phyloP scores from a whole-genome alignment of 768 basidiomycete species.

The Boletus sp. region DNA sequence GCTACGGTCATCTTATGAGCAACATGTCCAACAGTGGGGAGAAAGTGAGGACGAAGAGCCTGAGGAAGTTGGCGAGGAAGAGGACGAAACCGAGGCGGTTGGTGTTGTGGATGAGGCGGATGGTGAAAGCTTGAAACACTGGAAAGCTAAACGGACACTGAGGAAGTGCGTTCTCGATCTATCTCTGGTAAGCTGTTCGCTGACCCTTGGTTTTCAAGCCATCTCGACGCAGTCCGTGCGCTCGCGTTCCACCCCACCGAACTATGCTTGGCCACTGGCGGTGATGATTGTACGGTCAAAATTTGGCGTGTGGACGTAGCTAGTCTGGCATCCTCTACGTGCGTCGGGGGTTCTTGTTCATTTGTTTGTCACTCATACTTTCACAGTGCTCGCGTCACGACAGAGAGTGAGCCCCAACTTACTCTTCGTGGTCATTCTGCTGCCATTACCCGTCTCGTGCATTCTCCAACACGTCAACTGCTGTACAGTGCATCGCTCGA shows the following conservation, averaged over 20 bases:
- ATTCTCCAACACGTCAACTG: slow-evolving; percentile 69
- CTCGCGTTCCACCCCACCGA: slow-evolving; percentile 87
- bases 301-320: slow-evolving; percentile 88
- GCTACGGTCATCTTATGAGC: slow-evolving; percentile 60
- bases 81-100: slow-evolving; percentile 54
- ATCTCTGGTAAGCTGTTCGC: neutral
- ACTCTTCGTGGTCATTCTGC: slow-evolving; percentile 93
- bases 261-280: slow-evolving; percentile 84
- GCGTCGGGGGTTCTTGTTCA: slow-evolving; percentile 34
- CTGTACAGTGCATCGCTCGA: slow-evolving; percentile 93
- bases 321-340: slow-evolving; percentile 73
- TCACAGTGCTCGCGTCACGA: slow-evolving; percentile 61
- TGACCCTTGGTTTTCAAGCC: slow-evolving; percentile 44
- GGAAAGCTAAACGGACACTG: slow-evolving; percentile 84
- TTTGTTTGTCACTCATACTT: slow-evolving; percentile 2
- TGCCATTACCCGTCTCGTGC: slow-evolving; percentile 81
- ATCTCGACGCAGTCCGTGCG: slow-evolving; percentile 89
- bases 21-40: slow-evolving; percentile 32
- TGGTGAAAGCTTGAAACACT: slow-evolving; percentile 67
- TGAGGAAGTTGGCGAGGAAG: slow-evolving; percentile 67
- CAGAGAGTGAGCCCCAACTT: slow-evolving; percentile 89
- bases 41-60: slow-evolving; percentile 58
- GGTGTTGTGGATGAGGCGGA: slow-evolving; percentile 61
- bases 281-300: slow-evolving; percentile 94
- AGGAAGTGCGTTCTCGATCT: slow-evolving; percentile 65